Evolutionary conservation across 345 rosid genomes (phyloP), one percentile per base, ranked within the genome.

Genomic region (Eutrema heterophyllum): DNA sequence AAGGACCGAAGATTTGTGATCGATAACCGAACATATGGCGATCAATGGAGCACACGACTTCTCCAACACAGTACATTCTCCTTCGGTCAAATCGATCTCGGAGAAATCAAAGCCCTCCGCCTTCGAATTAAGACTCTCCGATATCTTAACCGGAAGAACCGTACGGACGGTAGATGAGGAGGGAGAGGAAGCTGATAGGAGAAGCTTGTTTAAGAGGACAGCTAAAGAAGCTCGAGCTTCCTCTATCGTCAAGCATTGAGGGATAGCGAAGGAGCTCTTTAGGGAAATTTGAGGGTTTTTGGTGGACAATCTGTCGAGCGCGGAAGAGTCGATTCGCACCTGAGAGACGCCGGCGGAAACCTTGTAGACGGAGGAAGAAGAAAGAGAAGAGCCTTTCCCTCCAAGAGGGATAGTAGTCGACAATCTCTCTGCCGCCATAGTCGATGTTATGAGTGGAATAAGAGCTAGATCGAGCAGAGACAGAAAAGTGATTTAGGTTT

Each of bases 11-110:
- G 86, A 68, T 27, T 78, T 76, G 27, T 86, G 67, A 52, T 87
- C 96, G 81, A 89, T 50, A 67, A 87, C 10, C 4, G 80, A 80
- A 48, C 84, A 85, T 61, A 84, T 32, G 1, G 89, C 93, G 9
- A 54, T 75, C 64, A 83, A 67, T 21, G 51, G 33, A 58, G 66
- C 74, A 46, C 59, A 30, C 0, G 86, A 74, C 1, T 64, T 66
- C 74, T 82, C 80, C 26, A 82, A 54, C 24, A 81, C 48, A 3
- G 21, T 3, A 0, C 55, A 21, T 32, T 86, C 93, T 57, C 81
- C 84, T 33, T 80, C 85, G 0, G 83, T 84, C 32, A 88, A 72
- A 0, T 78, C 78, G 12, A 82, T 45, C 10, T 38, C 16, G 5
- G 53, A 75, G 14, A 83, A 27, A 15, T 14, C 40, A 5, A 30